Percentiles rank a stretch among this genome's conserved stretches.
phyloP scores from a whole-genome alignment of 768 basidiomycete species.

The Kwoniella sp. region DNA sequence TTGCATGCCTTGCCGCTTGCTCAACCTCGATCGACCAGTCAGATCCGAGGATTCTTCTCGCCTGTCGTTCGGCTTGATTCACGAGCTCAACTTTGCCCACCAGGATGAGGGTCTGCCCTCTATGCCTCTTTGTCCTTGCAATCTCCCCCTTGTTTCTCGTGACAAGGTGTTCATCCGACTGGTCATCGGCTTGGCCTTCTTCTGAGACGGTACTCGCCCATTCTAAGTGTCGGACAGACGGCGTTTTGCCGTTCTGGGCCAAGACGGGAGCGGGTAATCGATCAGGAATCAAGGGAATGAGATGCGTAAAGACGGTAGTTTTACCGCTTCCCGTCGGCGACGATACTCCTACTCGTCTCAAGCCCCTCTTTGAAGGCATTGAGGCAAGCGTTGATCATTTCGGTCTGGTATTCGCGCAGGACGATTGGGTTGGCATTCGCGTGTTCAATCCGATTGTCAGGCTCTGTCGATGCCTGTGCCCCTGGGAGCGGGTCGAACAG shows the following conservation, averaged over 20 bases:
- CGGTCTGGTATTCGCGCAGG: neutral
- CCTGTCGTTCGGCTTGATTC: constrained; percentile 76
- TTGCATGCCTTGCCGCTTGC: constrained; percentile 75
- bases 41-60: constrained; percentile 65
- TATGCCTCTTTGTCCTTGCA: constrained; percentile 52
- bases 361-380: constrained; percentile 64
- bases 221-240: too few relatives aligned
- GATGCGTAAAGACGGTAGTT: constrained; percentile 82
- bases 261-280: too few relatives aligned
- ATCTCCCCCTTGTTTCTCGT: constrained; percentile 58
- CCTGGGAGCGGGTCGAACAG: neutral
- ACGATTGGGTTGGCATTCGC: too few relatives aligned
- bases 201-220: constrained; percentile 56
- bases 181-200: neutral
- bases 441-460: neutral
- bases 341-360: constrained; percentile 59
- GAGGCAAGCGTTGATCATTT: neutral
- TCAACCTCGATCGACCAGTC: constrained; percentile 85
- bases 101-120: constrained; percentile 60
- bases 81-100: constrained; percentile 83
- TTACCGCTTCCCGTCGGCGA: constrained; percentile 62
- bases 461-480: neutral
- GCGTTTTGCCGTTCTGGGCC: too few relatives aligned
- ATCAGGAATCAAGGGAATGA: neutral
- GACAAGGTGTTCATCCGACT: neutral